A percentile compares a stretch with the other conserved stretches of the same genome.
Conservation (phyloP, 2,329 filamentous ascomycete genomes). For the Calonectria naviculata region DNA sequence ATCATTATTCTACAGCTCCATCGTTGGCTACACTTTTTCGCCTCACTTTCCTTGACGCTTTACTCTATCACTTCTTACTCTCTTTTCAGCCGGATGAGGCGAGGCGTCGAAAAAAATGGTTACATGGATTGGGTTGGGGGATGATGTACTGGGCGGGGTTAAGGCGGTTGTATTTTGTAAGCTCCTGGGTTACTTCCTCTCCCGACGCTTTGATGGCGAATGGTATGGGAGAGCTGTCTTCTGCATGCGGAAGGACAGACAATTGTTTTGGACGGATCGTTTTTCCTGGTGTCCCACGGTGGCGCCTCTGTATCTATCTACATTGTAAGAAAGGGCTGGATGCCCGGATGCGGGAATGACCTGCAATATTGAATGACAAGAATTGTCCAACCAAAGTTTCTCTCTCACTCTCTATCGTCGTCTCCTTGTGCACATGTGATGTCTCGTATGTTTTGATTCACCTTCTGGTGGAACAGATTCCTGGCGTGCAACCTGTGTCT, state of each 20-base stretch:
- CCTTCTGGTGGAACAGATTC: background rate
- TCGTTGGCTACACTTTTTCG: constrained; percentile 3
- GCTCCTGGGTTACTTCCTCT: background rate
- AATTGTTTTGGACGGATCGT: constrained; percentile 1
- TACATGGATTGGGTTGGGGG: constrained; percentile 6
- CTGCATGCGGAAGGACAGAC: background rate
- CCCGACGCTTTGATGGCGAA: constrained; percentile 1
- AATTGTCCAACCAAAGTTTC: constrained; percentile 12
- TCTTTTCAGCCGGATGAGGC: constrained; percentile 7
- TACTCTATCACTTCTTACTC: constrained; percentile 5
- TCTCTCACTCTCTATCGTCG: background rate
- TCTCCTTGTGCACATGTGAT: background rate
- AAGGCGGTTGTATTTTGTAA: constrained; percentile 16
- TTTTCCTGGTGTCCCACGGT: constrained; percentile 1
- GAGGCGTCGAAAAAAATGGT: constrained; percentile 22
- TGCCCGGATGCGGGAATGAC: constrained; percentile 12
- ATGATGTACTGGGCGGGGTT: constrained; percentile 15
- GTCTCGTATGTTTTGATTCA: background rate
- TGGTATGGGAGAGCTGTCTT: background rate
- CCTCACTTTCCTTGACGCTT: constrained; percentile 5
- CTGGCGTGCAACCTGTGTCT: background rate
- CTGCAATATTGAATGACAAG: constrained; percentile 13
- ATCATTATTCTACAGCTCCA: background rate
- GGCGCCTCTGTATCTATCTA: constrained; percentile 16
- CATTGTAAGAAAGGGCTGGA: constrained; percentile 18